phyloP scores from a whole-genome alignment of 1,139 yeast genomes.

The Magnusiomyces tetraspermus region DNA sequence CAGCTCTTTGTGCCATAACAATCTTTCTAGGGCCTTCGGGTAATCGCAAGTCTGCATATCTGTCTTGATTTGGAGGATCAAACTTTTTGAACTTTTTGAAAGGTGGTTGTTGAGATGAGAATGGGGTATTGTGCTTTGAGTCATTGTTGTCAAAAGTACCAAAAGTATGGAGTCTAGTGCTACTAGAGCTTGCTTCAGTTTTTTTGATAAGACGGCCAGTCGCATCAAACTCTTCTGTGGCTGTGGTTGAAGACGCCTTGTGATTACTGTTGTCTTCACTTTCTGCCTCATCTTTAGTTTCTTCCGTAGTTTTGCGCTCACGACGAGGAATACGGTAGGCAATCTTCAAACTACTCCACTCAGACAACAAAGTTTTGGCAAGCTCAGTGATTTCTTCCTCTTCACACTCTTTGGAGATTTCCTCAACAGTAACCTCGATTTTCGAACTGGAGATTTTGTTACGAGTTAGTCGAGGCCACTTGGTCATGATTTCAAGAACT shows the following conservation, averaged over 20 bases:
- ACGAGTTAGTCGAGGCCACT: constrained; percentile 75
- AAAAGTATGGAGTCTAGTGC: too few species aligned
- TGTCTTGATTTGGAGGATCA: not conserved
- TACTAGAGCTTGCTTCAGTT: constrained; percentile 7
- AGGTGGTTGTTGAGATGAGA: not conserved
- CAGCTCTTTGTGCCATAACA: not conserved
- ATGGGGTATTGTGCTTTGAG: not conserved
- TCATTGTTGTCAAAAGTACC: too few species aligned
- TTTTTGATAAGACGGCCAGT: constrained; percentile 2
- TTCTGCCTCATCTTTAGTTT: not conserved
- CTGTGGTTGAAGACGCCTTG: too few species aligned
- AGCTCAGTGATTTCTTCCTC: constrained; percentile 28
- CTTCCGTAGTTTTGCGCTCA: constrained; percentile 14
- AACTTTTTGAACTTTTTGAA: not conserved
- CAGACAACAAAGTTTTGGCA: constrained; percentile 43
- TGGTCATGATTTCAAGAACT: constrained; percentile 48
- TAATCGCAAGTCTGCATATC: constrained; percentile 2
- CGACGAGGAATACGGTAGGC: constrained; percentile 74
- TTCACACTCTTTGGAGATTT: constrained; percentile 31
- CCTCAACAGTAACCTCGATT: constrained; percentile 55
- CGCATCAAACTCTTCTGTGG: constrained; percentile 1
- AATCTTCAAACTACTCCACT: constrained; percentile 70
- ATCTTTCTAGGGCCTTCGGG: constrained; percentile 7
- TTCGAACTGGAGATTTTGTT: constrained; percentile 75
- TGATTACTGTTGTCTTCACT: not conserved